Evolutionary conservation across 106 monocot genomes (phyloP).

Genomic region (Dioscorea zingiberensis): DNA sequence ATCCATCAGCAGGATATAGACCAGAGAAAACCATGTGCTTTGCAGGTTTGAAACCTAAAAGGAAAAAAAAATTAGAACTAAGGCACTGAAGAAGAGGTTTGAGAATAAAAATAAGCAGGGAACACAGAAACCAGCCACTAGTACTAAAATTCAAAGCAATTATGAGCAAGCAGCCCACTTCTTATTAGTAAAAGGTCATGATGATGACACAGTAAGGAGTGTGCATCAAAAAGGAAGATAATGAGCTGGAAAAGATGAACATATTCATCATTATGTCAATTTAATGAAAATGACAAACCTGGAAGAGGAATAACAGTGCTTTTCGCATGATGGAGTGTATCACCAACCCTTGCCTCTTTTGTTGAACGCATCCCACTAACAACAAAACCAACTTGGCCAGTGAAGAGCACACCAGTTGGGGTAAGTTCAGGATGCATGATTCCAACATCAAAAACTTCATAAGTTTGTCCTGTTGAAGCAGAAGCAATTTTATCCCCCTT

Average conservation of each 20-base stretch:
- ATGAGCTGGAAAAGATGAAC: too few relatives aligned
- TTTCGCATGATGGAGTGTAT: conserved; percentile 84
- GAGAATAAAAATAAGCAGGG: too few relatives aligned
- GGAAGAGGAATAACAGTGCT: conserved; percentile 61
- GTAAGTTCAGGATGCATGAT: conserved; percentile 98
- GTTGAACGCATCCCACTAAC: conserved; percentile 96
- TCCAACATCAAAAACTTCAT: conserved; percentile 90
- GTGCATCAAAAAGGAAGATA: too few relatives aligned
- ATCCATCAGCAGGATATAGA: conserved; percentile 99
- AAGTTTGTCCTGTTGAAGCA: conserved; percentile 65
- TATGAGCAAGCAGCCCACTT: too few relatives aligned
- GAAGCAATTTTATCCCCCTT: conserved; percentile 94
- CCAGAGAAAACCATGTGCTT: conserved; percentile 99
- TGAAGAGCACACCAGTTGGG: conserved; percentile 77
- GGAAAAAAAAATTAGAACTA: background rate
- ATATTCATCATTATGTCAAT: too few relatives aligned
- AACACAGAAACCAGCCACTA: too few relatives aligned
- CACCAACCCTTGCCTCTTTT: conserved; percentile 92
- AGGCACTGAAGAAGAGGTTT: too few relatives aligned
- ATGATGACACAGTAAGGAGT: too few relatives aligned
- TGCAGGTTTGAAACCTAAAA: conserved; percentile 90
- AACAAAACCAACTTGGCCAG: conserved; percentile 97
- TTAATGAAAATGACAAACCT: conserved; percentile 24
- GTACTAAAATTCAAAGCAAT: too few relatives aligned
- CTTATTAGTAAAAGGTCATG: too few relatives aligned